Evolutionary conservation across 2,329 filamentous ascomycete genomes (phyloP), one percentile per base, ranked within the genome.

Genomic region (Alternaria tenuissima): DNA sequence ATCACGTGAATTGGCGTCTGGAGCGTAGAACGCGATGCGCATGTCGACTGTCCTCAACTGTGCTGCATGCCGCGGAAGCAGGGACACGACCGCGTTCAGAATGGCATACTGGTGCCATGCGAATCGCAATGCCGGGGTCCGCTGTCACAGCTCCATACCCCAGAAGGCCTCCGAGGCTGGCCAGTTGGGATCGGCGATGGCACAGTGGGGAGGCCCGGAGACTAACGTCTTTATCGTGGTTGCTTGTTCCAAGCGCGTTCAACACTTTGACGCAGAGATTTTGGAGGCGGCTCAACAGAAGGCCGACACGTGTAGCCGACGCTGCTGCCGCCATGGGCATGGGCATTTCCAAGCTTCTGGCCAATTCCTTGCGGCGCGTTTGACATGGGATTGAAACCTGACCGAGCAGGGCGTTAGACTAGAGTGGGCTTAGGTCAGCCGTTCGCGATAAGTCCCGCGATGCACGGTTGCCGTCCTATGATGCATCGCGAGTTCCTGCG

Each of bases 401-500:
- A 59, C 56, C 34, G 59, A 57, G 16, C 41, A 65, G 30, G 22
- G 51, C 61, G 52, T 61, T 60, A 66, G 22, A 47, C 65, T 60
- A 48, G 34, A 53, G 57, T 52, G 55, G 62, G 64, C 41, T 39
- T 59, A 59, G 53, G 41, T 47, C 42, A 55, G 47, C 46, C 51
- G 52, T 54, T 52, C 41, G 56, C 65, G 73, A 74, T 69, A 74
- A 72, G 67, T 61, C 61, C 61, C 61, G 56, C 63, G 49, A 59
- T 58, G 72, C 67, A 71, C 66, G 65, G 64, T 59, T 43, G 28
- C 43, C 52, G 46, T 56, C 52, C 63, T 68, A 73, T 73, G 68
- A 75, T 67, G 63, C 57, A 73, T 76, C 69, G 69, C 64, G 66
- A 74, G 67, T 73, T 72, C 72, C 68, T 74, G 73, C 73, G 75